Evolutionary conservation across 2,329 filamentous ascomycete species (phyloP).

Genomic region (Cladophialophora bantiana): DNA sequence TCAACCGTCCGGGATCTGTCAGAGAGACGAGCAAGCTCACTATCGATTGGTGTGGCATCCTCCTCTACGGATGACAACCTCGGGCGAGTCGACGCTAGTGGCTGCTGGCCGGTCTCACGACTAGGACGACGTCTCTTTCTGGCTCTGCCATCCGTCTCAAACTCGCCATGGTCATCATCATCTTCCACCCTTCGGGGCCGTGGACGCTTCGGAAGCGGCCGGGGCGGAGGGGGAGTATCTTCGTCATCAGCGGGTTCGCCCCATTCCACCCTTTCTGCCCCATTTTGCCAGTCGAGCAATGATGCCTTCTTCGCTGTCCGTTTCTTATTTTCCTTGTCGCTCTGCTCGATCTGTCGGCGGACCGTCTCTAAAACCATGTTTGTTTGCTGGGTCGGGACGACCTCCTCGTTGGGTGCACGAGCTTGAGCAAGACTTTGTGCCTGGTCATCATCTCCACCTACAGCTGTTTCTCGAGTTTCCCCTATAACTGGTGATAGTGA

Average conservation of each 20-base stretch:
- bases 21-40: neutral
- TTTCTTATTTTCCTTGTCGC: constrained; percentile 32
- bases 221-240: neutral
- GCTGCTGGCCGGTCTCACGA: neutral
- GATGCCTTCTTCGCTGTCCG: constrained; percentile 22
- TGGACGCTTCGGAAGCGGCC: constrained; percentile 14
- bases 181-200: constrained; percentile 1
- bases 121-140: constrained; percentile 12
- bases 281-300: constrained; percentile 32
- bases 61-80: neutral
- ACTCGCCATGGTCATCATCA: constrained; percentile 26
- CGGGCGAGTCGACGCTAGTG: neutral
- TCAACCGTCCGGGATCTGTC: neutral
- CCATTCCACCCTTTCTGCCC: constrained; percentile 26
- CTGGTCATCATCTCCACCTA: constrained; percentile 8
- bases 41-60: neutral
- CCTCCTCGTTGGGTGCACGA: constrained; percentile 8
- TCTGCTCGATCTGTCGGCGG: constrained; percentile 26
- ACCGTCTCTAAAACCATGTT: constrained; percentile 21
- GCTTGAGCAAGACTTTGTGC: neutral
- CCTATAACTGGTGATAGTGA: constrained; percentile 24
- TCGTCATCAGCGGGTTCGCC: constrained; percentile 20
- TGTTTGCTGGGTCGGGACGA: constrained; percentile 30
- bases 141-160: constrained; percentile 30
- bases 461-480: constrained; percentile 5